phyloP scores from a whole-genome alignment of 371 early-diverging fungal species.

The Mortierella sp. region DNA sequence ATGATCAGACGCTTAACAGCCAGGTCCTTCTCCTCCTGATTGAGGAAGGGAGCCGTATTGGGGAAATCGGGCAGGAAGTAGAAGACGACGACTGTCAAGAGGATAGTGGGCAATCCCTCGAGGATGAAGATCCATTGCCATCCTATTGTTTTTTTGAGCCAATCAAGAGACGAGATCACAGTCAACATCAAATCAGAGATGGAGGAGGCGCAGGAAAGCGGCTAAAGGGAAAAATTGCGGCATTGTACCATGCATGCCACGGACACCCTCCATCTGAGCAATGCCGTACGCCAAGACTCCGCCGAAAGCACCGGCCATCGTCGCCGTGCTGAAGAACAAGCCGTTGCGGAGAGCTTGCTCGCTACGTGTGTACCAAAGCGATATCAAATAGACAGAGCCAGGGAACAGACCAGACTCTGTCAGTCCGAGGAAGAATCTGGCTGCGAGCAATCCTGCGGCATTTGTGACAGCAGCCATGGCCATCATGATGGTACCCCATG shows the following conservation, averaged over 20 bases:
- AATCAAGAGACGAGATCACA: too few species aligned
- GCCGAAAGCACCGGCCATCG: conserved; percentile 83
- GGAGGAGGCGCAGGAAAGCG: too few species aligned
- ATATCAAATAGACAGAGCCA: conserved; percentile 75
- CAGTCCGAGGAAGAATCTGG: conserved; percentile 77
- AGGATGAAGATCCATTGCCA: conserved; percentile 84
- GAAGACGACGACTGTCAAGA: conserved; percentile 68
- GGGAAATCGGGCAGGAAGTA: conserved; percentile 80
- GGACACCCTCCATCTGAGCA: conserved; percentile 69
- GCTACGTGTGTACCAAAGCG: conserved; percentile 71
- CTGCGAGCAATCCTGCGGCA: conserved; percentile 64
- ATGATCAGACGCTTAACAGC: conserved; percentile 63
- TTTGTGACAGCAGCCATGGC: conserved; percentile 67
- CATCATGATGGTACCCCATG: conserved; percentile 75
- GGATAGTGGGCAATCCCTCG: conserved; percentile 76
- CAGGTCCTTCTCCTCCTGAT: conserved; percentile 63
- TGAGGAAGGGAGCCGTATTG: conserved; percentile 72
- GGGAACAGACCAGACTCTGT: conserved; percentile 82
- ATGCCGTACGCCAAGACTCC: conserved; percentile 74
- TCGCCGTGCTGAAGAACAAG: conserved; percentile 76
- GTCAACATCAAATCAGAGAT: neutral
- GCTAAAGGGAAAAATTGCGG: too few species aligned
- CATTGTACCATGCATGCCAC: conserved; percentile 63
- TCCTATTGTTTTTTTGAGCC: conserved; percentile 54
- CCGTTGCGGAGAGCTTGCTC: conserved; percentile 82